Evolutionary conservation across 2,329 filamentous ascomycete genomes (phyloP).

Genomic region (Stagonosporopsis vannaccii): DNA sequence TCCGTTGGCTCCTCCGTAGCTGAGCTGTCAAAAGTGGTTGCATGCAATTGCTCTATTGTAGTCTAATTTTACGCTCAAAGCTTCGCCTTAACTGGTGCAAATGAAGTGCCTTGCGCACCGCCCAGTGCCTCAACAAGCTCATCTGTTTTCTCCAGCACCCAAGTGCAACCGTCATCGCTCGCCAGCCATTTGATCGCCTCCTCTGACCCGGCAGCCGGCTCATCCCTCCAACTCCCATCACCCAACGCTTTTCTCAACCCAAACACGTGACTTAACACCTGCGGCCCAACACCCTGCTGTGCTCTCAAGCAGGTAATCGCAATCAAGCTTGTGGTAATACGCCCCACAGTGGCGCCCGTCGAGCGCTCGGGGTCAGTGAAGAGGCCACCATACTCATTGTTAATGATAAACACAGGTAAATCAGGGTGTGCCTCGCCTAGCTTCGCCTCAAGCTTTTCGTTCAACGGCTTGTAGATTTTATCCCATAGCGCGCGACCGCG

Average conservation of each 20-base stretch:
- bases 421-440: constrained; percentile 81
- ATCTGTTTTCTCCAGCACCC: constrained; percentile 70
- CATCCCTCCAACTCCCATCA: constrained; percentile 65
- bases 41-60: neutral
- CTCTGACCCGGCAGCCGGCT: constrained; percentile 55
- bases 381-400: constrained; percentile 75
- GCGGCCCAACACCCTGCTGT: constrained; percentile 82
- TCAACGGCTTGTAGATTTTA: constrained; percentile 77
- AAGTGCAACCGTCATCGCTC: constrained; percentile 68
- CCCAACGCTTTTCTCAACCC: constrained; percentile 78
- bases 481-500: constrained; percentile 76
- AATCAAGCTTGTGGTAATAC: constrained; percentile 75
- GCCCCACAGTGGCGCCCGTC: constrained; percentile 64
- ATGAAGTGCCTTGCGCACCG: constrained; percentile 38
- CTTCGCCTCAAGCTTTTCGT: constrained; percentile 73
- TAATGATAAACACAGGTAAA: constrained; percentile 79
- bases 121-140: constrained; percentile 59
- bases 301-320: constrained; percentile 77
- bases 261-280: constrained; percentile 83
- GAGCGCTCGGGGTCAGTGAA: constrained; percentile 70
- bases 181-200: constrained; percentile 69
- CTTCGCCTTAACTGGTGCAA: constrained; percentile 41
- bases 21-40: neutral
- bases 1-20: neutral
- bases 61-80: constrained; percentile 17